phyloP scores from a whole-genome alignment of 208 protist genomes.

The Trypanosoma boissoni region DNA sequence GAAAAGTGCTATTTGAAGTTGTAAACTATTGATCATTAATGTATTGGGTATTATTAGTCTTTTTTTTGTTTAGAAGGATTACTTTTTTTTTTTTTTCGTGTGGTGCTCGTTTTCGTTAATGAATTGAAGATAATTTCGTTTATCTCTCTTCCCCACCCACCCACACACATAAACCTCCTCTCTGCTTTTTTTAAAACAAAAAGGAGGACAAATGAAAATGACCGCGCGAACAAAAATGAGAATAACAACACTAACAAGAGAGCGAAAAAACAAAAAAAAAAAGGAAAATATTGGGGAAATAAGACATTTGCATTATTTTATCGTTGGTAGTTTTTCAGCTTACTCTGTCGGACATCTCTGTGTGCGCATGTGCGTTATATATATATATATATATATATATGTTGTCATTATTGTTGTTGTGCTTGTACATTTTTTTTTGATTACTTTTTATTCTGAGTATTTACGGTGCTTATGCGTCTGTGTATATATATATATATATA shows the following conservation, averaged over 20 bases:
- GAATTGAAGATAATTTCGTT: neutral
- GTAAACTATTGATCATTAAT: too few species aligned
- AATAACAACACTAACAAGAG: too few species aligned
- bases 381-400: neutral
- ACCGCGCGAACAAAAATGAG: too few species aligned
- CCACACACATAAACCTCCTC: neutral
- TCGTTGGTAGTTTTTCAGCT: neutral
- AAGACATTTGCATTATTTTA: neutral
- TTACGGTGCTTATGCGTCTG: neutral
- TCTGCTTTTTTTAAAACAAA: too few species aligned
- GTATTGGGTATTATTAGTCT: too few species aligned
- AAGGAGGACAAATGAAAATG: too few species aligned
- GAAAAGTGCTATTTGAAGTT: too few species aligned
- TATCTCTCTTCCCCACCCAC: neutral
- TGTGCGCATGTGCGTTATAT: too few species aligned
- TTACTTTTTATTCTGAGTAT: too few species aligned
- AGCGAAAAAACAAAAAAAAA: too few species aligned
- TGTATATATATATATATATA: neutral
- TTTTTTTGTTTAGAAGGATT: neutral
- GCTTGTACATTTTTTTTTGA: too few species aligned
- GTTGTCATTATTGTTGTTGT: neutral
- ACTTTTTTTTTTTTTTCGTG: neutral
- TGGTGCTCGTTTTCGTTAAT: neutral
- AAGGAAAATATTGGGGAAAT: conserved; percentile 16
- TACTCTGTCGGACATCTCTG: neutral